phyloP scores from a whole-genome alignment of 768 basidiomycete genomes.

The Tremella fuciformis region DNA sequence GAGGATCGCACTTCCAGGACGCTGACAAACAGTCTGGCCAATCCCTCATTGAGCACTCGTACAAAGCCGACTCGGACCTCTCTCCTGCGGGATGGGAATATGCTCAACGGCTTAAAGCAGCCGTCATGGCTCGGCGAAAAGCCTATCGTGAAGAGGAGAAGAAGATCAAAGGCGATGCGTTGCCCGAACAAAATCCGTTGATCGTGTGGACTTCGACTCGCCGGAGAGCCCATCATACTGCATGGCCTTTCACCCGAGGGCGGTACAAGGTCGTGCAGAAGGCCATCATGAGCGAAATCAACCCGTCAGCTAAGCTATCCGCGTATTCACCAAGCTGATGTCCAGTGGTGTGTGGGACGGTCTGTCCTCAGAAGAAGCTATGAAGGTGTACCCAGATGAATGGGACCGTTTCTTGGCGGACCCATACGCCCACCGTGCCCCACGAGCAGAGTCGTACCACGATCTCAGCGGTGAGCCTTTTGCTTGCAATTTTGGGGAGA shows the following conservation, averaged over 20 bases:
- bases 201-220: slow-evolving; percentile 86
- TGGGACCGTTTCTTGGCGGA: slow-evolving; percentile 90
- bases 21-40: slow-evolving; percentile 74
- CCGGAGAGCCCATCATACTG: slow-evolving; percentile 86
- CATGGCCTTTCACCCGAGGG: slow-evolving; percentile 82
- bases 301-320: slow-evolving; percentile 62
- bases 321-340: background rate
- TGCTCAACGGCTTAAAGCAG: slow-evolving; percentile 80
- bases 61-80: slow-evolving; percentile 95
- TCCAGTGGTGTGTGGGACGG: slow-evolving; percentile 77
- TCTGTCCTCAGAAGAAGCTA: slow-evolving; percentile 80
- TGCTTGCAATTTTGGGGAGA: slow-evolving; percentile 4
- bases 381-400: slow-evolving; percentile 85
- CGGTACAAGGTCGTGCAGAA: slow-evolving; percentile 76
- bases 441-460: slow-evolving; percentile 95
- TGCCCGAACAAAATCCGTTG: slow-evolving; percentile 53
- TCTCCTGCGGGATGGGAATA: slow-evolving; percentile 96
- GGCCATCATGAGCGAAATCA: slow-evolving; percentile 95
- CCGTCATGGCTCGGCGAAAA: slow-evolving; percentile 76
- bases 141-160: slow-evolving; percentile 73
- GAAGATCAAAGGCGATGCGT: slow-evolving; percentile 56
- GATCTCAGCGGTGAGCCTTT: slow-evolving; percentile 58
- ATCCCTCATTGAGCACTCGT: slow-evolving; percentile 96
- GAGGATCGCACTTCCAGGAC: background rate
- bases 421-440: slow-evolving; percentile 87